Evolutionary conservation across 306 rosid species (phyloP), one percentile per base, ranked within the genome.

Genomic region (Hylodesmum podocarpum): DNA sequence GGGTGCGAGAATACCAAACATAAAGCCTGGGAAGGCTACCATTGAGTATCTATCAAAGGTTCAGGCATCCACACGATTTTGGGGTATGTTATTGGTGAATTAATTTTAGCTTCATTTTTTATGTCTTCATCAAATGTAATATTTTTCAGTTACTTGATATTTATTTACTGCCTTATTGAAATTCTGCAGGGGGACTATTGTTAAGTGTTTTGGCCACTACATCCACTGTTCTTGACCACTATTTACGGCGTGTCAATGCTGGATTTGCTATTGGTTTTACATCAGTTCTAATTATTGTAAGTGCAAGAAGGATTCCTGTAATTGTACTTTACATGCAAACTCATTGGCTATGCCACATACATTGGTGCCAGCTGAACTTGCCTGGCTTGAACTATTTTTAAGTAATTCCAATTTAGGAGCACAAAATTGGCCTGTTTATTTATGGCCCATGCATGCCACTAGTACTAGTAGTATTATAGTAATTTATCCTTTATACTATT

Each of bases 21-120:
- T 92, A 73, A 95, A 95, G 84, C 97, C 99, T 54, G 99, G 99
- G 75, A 95, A 88, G 84, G 99, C 99, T 81, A 92, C 99, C 12
- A 88, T 92, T 67, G 97, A 92, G 69, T 95, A 95, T 86, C 97
- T 95, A 40, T 43, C 97, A 16, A 95, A 92, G 88, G 88, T 95
- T 84, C 99, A 95, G 89, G 96, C 99, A 79, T 95, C 99, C 13
- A 90, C 99, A 43, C 93, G 99, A 47, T 95, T 95, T 78, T 92
- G 99, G 99, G 99, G 99, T 95, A 77, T 59, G 83, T 64, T 72
- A 81, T 62, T 83, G 53, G 37, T 58, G 22, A 39, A 61, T 47
- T 61, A 66, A 22, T 47, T 72, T 78, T 64, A 50, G 16, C 65
- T 27, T 75, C 31, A 36, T 77, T 51, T n/a, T 49, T 44, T 43